Evolutionary conservation across 306 rosid genomes (phyloP), one percentile per base, ranked within the genome.

Genomic region (Hippophae rhamnoides): DNA sequence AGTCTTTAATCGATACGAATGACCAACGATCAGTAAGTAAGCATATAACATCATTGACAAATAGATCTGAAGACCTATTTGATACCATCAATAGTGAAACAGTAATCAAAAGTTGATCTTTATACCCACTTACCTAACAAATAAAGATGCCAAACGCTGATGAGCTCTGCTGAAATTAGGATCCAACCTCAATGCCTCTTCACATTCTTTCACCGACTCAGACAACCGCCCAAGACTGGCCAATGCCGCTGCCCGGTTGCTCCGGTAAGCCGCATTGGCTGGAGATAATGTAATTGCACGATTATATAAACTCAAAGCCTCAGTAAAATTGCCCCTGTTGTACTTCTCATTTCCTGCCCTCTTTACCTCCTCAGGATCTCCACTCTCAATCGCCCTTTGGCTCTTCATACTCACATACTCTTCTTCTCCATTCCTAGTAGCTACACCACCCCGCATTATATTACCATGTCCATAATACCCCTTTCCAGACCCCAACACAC

Each of bases 241-340:
- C 75, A 92, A 68, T 25, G 98, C 98, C 8, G 98, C 98, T 0
- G 96, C 98, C 8, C 98, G 86, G 75, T 92, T 92, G 57, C 95
- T 75, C 69, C 98, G 82, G 60, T 76, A 85, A 0, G 96, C 82
- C 0, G 86, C 85, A 62, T 88, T 92, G 13, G 55, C 76, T 8
- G 98, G 96, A 0, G 89, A 83, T 40, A 83, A 10, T 0, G 83
- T 69, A 74, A 92, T 83, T 13, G 98, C 98, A 60, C 84, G 78
- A 76, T 85, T 95, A 40, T 92, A 92, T 13, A 92, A 59, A 10
- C 61, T 72, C 84, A 92, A 75, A 5, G 98, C 98, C 79, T 87
- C 98, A 0, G 69, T 43, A 52, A 92, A 92, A 51, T 85, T 71
- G 13, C 95, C 89, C 60, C 67, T 83, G 23, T 66, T 87, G 70